Base-by-base conservation (phyloP, 257 asterid genomes). In the Solanum virginianum region DNA sequence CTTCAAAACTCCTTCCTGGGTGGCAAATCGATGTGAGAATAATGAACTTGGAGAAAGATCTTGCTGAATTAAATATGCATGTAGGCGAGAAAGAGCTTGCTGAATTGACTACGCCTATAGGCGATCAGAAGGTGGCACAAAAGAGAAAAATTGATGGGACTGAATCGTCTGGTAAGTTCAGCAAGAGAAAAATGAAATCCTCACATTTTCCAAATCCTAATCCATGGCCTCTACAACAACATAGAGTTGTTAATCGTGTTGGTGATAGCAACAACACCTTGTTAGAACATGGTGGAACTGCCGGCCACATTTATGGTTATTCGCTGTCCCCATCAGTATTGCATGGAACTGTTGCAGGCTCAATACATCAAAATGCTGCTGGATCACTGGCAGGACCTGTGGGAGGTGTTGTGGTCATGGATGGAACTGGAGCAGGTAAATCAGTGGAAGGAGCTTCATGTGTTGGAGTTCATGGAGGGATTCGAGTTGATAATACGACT, bases 1-100 rank as follows among this genome's bases (percentile, higher is more conserved):
- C 91, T 13, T 70, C 91, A 11, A 89, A 91, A 86, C 87, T 93
- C 69, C 91, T 96, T 85, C 89, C 98, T 2, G 98, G 94, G 55
- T 96, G 98, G 97, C 95, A 96, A 89, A 87, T 96, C 82, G 85
- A 81, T 24, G 92, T 90, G 69, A 91, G 85, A 83, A 93, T 94
- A 16, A 29, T 82, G 79, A 85, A 81, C 88, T 86, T 93, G 88
- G 93, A 96, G 87, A 90, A 88, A 80, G 94, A 92, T 2, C 89
- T 72, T 72, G 4, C 39, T 43, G 80, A 11, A 20, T 72, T 72
- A 10, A n/a, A 43, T 72, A 72, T 10, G 80, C 80, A 72, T 72
- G n/a, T 72, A 72, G 80, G 80, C n/a, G 80, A 72, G 80, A 45
- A 72, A 72, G 80, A 72, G n/a, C 56, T 91, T 55, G 53, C 88